A percentile compares a stretch with the other conserved stretches of the same genome.
These are phyloP conservation scores for Leucaena leucocephala DNA, from an alignment of 306 rosid genomes.

Conservation along the genomic window DNA sequence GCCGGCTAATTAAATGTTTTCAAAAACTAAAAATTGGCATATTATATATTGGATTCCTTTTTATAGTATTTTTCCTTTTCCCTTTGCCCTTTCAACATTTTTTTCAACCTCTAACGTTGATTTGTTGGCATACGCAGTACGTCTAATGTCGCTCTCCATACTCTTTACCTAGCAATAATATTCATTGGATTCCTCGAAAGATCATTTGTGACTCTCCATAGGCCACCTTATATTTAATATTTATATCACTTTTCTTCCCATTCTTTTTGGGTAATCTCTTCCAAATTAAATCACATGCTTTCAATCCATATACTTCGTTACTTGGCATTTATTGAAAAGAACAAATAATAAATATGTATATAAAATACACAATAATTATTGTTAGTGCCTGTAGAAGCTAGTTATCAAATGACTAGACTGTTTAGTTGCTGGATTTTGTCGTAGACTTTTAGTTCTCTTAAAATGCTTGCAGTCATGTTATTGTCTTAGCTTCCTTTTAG, in stretches of 20 bases:
- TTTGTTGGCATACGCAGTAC: not conserved
- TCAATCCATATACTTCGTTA: not conserved
- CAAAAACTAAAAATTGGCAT: not conserved
- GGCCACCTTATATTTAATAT: not conserved
- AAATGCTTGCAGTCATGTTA: not conserved
- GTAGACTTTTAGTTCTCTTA: not conserved
- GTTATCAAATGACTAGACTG: not conserved
- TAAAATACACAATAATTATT: not conserved
- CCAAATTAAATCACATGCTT: not conserved
- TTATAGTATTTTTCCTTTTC: not conserved
- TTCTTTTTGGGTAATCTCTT: not conserved
- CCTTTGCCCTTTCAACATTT: not conserved
- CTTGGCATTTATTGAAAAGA: not conserved
- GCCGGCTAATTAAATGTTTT: not conserved
- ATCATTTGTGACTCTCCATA: not conserved
- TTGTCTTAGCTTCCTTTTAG: not conserved
- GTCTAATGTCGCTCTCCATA: not conserved
- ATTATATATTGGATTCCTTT: not conserved
- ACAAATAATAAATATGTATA: not conserved
- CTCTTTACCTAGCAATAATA: not conserved
- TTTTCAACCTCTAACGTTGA: not conserved
- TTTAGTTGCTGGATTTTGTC: not conserved
- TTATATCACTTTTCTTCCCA: not conserved
- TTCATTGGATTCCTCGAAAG: not conserved
- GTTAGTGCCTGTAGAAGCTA: not conserved